Evolutionary conservation across 805 yeast genomes (phyloP).

Genomic region (Nakazawaea peltata): DNA sequence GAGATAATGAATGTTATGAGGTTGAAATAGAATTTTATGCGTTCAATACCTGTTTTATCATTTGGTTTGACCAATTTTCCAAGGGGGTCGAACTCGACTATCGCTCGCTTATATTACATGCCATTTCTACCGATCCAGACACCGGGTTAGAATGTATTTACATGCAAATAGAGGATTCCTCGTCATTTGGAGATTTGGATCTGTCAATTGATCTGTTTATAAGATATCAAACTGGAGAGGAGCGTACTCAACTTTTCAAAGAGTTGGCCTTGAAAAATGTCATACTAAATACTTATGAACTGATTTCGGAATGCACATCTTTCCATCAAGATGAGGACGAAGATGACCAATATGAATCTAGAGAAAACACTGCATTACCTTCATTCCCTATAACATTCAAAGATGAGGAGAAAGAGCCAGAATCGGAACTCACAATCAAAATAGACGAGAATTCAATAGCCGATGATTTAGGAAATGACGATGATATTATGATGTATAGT

Average conservation of each 20-base stretch:
- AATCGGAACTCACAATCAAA: conserved; percentile 5
- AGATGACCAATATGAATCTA: not conserved
- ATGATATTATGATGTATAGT: conserved; percentile 1
- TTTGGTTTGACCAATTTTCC: conserved; percentile 9
- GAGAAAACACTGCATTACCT: not conserved
- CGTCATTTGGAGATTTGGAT: not conserved
- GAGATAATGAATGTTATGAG: not conserved
- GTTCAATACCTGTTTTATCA: conserved; percentile 10
- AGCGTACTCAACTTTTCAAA: not conserved
- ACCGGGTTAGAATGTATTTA: conserved; percentile 8
- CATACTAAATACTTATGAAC: conserved; percentile 20
- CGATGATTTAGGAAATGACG: conserved; percentile 18
- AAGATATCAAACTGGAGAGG: not conserved
- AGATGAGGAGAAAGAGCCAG: not conserved
- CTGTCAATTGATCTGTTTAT: not conserved
- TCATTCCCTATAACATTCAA: conserved; percentile 1
- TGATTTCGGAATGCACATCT: conserved; percentile 30
- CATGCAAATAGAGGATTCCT: conserved; percentile 11
- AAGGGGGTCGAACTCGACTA: conserved; percentile 13
- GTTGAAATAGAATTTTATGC: conserved; percentile 9
- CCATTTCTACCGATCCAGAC: conserved; percentile 5
- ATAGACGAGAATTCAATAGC: conserved; percentile 15
- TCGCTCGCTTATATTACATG: conserved; percentile 12
- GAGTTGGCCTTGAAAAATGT: conserved; percentile 1
- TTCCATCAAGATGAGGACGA: conserved; percentile 17